Base-by-base conservation (phyloP, 2,329 filamentous ascomycete genomes). In the Calonectria henricotiae region DNA sequence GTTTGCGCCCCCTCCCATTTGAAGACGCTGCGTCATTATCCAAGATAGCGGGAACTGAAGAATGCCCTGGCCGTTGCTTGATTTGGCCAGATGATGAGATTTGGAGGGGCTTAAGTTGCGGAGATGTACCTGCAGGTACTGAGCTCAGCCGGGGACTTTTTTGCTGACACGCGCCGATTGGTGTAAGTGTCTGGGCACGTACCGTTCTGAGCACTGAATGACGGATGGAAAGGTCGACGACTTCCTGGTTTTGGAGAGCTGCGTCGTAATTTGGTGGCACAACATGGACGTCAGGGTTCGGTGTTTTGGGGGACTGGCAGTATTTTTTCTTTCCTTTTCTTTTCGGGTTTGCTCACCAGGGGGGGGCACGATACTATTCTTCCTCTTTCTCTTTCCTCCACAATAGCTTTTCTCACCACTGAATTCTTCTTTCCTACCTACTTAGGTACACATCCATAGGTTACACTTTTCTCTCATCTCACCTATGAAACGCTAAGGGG, bases 111-210 rank as follows among this genome's bases (percentile, higher is more conserved):
- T n/a, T 20, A 23, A 17, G 20, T 13, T 44, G 37, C n/a, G 43
- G 32, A 8, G 2, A n/a, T 43, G 61, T 65, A 72, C 44, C 55
- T 69, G 62, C 62, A 69, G 62, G 67, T 69, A 69, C 62, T 35
- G 20, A 35, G n/a, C 46, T 37, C 27, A n/a, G n/a, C 20, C 25
- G 30, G 30, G 32, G 17, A 41, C 23, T 3, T n/a, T 44, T 11
- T 32, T 25, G 35, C 3, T 11, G 12, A 63, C 44, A 39, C 49
- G 37, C 43, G 37, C 62, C 69, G 37, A 67, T 71, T 67, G 47
- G 72, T 73, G 70, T 76, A 74, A 76, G 75, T 74, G 70, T 43
- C 39, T 55, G 47, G 68, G 20, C 44, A 30, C 25, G 25, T 20
- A 58, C 25, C 17, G n/a, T 25, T 41, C n/a, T 35, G 37, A 35